A percentile compares a stretch with the other conserved stretches of the same genome.
Evolutionary conservation across 139 green algal species (phyloP).

Genomic region (Eudorina sp.): DNA sequence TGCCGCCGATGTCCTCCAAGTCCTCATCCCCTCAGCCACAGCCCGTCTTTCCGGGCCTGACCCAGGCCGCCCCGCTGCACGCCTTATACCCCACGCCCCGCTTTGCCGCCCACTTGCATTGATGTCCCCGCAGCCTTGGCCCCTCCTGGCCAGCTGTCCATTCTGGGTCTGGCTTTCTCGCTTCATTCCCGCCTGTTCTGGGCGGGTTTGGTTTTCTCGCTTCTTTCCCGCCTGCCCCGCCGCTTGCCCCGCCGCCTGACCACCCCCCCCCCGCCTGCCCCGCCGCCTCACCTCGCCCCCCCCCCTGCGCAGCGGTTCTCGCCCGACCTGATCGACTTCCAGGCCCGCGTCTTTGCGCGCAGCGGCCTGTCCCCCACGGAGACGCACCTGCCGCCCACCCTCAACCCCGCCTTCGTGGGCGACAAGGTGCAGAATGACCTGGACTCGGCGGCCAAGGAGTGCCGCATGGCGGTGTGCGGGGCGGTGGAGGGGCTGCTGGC

Average conservation of each 20-base stretch:
- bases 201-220: too few relatives aligned
- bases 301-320: constrained; percentile 28
- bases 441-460: constrained; percentile 49
- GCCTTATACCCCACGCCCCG: too few relatives aligned
- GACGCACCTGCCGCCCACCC: constrained; percentile 28
- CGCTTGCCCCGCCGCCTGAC: background rate
- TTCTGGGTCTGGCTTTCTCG: background rate
- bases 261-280: too few relatives aligned
- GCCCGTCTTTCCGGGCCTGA: too few relatives aligned
- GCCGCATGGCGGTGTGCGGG: constrained; percentile 47
- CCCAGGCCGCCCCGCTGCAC: too few relatives aligned
- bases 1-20: too few relatives aligned
- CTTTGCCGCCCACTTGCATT: too few relatives aligned
- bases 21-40: too few relatives aligned
- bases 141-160: too few relatives aligned
- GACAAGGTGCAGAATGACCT: constrained; percentile 22
- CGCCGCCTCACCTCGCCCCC: background rate
- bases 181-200: background rate
- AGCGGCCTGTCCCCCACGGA: constrained; percentile 1
- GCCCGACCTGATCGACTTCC: constrained; percentile 39
- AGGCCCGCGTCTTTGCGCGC: constrained; percentile 7
- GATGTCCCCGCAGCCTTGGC: too few relatives aligned
- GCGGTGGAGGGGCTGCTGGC: constrained; percentile 50
- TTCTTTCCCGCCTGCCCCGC: background rate
- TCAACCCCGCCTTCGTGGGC: constrained; percentile 25